Conservation (phyloP, 2,329 filamentous ascomycete genomes). For the Coniella vitis region DNA sequence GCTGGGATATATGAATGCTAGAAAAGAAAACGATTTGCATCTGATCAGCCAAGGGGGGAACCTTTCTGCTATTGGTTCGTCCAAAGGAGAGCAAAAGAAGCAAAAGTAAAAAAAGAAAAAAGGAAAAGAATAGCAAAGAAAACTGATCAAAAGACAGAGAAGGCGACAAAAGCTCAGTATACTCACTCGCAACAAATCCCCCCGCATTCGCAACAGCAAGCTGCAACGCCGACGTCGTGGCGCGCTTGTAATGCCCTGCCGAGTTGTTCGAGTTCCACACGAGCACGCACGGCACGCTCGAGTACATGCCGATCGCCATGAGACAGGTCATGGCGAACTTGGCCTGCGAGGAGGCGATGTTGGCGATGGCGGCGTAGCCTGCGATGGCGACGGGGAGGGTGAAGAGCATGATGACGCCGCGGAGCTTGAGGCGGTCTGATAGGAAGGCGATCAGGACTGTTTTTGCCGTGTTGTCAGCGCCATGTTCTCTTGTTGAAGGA, state of each 20-base stretch:
- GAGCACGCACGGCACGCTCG: slow-evolving; percentile 54
- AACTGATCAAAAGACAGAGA: no score
- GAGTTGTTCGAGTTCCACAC: slow-evolving; percentile 64
- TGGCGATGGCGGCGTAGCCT: slow-evolving; percentile 58
- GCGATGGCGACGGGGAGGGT: no score
- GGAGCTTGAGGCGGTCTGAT: slow-evolving; percentile 53
- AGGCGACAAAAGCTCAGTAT: no score
- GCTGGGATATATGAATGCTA: slow-evolving; percentile 54
- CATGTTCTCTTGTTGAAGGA: background rate
- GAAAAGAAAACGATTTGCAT: no score
- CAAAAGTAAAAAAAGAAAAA: background rate
- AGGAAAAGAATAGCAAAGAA: no score
- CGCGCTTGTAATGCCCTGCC: slow-evolving; percentile 63
- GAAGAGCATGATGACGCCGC: slow-evolving; percentile 59
- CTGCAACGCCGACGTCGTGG: slow-evolving; percentile 59
- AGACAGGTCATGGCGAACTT: slow-evolving; percentile 62
- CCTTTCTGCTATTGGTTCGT: no score
- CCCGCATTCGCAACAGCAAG: slow-evolving; percentile 61
- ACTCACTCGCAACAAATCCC: slow-evolving; percentile 56
- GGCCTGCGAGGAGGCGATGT: slow-evolving; percentile 40
- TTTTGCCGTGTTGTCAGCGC: background rate
- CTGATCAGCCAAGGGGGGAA: no score
- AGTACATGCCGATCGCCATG: slow-evolving; percentile 60
- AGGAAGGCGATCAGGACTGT: slow-evolving; percentile 46
- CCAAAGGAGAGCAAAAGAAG: background rate